A percentile compares a stretch with the other conserved stretches of the same genome.
These are phyloP conservation scores for Chytriomyces confervae DNA, from an alignment of 192 early-diverging fungal genomes.

Conservation along the genomic window DNA sequence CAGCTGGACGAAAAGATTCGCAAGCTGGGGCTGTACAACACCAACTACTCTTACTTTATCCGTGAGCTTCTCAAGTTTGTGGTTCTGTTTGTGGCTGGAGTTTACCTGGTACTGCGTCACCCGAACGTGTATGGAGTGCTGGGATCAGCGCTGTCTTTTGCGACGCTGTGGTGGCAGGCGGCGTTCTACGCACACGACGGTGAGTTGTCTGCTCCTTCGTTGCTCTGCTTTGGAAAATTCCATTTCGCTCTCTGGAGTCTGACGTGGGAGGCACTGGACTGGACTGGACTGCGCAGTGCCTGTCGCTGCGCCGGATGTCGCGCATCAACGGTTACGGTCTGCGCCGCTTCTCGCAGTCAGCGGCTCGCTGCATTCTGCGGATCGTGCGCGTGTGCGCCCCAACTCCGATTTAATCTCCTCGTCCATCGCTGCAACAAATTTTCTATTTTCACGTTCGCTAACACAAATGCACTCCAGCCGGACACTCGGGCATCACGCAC, in stretches of 20 bases:
- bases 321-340: background rate
- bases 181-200: conserved; percentile 92
- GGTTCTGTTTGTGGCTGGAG: conserved; percentile 39
- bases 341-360: background rate
- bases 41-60: conserved; percentile 60
- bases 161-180: conserved; percentile 73
- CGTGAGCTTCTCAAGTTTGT: conserved; percentile 54
- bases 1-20: conserved; percentile 70
- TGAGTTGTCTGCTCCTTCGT: background rate
- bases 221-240: background rate
- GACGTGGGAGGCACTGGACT: no score
- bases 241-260: background rate
- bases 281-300: no score
- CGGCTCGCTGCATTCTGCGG: background rate
- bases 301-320: background rate
- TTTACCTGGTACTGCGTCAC: conserved; percentile 39
- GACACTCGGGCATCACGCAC: conserved; percentile 91
- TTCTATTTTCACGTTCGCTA: background rate
- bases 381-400: background rate
- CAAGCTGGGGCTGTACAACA: conserved; percentile 69
- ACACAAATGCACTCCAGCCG: conserved; percentile 53
- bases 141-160: conserved; percentile 30
- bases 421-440: background rate
- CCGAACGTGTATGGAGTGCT: conserved; percentile 38
- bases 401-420: background rate